Evolutionary conservation across 352 stramenopile species (phyloP).

Genomic region (Globisporangium ultimum): DNA sequence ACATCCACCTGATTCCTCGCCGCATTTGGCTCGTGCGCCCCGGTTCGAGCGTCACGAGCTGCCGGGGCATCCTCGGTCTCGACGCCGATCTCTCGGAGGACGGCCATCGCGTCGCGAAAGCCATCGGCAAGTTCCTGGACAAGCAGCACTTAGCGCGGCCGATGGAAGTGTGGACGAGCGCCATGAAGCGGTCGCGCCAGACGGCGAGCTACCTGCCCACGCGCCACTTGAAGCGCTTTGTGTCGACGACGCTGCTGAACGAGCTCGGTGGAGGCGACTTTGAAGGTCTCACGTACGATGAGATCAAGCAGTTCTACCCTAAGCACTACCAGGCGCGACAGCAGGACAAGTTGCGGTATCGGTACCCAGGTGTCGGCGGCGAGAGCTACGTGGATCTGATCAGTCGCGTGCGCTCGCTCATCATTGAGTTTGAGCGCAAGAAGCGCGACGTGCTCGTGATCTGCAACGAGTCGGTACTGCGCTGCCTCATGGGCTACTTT

Average conservation of each 20-base stretch:
- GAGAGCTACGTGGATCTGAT: slow-evolving; percentile 95
- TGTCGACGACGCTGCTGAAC: slow-evolving; percentile 89
- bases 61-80: slow-evolving; percentile 72
- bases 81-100: slow-evolving; percentile 82
- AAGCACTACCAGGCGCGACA: slow-evolving; percentile 82
- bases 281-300: slow-evolving; percentile 83
- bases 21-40: slow-evolving; percentile 90
- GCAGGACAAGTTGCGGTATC: slow-evolving; percentile 90
- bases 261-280: slow-evolving; percentile 90
- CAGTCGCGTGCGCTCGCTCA: slow-evolving; percentile 86
- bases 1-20: slow-evolving; percentile 89
- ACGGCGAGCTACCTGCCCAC: slow-evolving; percentile 64
- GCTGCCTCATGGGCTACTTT: slow-evolving; percentile 82
- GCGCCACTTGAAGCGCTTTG: slow-evolving; percentile 68
- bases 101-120: slow-evolving; percentile 72
- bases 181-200: slow-evolving; percentile 81
- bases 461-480: slow-evolving; percentile 75
- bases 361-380: slow-evolving; percentile 86
- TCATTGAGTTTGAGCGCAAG: slow-evolving; percentile 92
- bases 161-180: slow-evolving; percentile 78
- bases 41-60: slow-evolving; percentile 75
- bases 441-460: slow-evolving; percentile 87
- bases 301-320: slow-evolving; percentile 84
- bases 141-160: slow-evolving; percentile 63
- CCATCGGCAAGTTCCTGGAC: slow-evolving; percentile 85